These are phyloP conservation scores for Penicillium soppii DNA, from an alignment of 495 filamentous ascomycete species.

Conservation along the genomic window DNA sequence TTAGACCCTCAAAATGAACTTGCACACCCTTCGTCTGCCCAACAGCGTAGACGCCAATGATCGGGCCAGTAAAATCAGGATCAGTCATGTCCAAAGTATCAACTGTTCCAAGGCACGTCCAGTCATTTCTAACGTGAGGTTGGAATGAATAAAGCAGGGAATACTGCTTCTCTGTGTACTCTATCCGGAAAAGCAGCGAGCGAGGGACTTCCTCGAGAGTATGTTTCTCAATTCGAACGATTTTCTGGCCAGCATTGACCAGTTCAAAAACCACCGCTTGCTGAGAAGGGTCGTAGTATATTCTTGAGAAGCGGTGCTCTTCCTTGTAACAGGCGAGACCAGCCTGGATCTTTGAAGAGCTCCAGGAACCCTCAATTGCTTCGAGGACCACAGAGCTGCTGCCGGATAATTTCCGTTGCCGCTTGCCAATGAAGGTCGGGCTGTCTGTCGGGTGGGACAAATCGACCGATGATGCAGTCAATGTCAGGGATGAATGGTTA, in stretches of 20 bases:
- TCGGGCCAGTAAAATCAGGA: slow-evolving; percentile 20
- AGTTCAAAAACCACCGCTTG: slow-evolving; percentile 3
- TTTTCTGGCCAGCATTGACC: slow-evolving; percentile 3
- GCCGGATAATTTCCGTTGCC: slow-evolving; percentile 10
- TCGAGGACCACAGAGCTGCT: not conserved
- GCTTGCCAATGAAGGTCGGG: slow-evolving; percentile 15
- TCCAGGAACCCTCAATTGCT: not conserved
- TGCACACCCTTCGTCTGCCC: not conserved
- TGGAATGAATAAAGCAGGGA: not conserved
- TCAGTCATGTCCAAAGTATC: slow-evolving; percentile 16
- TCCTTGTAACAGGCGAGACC: not conserved
- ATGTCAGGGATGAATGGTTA: not conserved
- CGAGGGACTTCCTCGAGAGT: not conserved
- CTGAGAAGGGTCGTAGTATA: slow-evolving; percentile 2
- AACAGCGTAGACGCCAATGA: slow-evolving; percentile 19
- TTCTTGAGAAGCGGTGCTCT: slow-evolving; percentile 10
- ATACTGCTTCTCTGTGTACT: not conserved
- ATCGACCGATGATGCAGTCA: slow-evolving; percentile 5
- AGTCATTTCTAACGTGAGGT: not conserved
- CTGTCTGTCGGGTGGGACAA: slow-evolving; percentile 5
- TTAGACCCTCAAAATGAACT: not conserved
- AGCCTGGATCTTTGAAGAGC: not conserved
- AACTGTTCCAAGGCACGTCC: slow-evolving; percentile 2
- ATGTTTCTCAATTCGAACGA: slow-evolving; percentile 2
- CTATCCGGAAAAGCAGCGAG: slow-evolving; percentile 4